Conservation (phyloP, 2,329 filamentous ascomycete species). For the Alternaria triticimaculans region DNA sequence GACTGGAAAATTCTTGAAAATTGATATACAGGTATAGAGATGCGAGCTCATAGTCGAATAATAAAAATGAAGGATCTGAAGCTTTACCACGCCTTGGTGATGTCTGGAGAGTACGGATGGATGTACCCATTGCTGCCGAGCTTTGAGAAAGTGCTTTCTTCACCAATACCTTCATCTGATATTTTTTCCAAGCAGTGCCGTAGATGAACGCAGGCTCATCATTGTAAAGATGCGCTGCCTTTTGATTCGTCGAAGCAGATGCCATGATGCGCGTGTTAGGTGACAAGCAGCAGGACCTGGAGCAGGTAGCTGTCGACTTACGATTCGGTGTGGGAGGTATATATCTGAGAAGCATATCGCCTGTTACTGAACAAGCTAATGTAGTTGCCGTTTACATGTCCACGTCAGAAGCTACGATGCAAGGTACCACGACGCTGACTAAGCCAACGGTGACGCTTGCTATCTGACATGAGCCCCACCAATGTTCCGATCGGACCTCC, state of each 20-base stretch:
- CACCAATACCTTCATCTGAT: constrained; percentile 40
- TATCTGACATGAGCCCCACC: constrained; percentile 14
- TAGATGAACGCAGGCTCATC: constrained; percentile 63
- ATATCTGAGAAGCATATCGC: not conserved
- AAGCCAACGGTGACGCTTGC: constrained; percentile 11
- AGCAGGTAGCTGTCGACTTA: not conserved
- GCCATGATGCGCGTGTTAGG: constrained; percentile 23
- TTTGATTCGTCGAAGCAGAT: constrained; percentile 13
- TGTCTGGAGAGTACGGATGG: no score
- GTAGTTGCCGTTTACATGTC: not conserved
- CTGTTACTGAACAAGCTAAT: not conserved
- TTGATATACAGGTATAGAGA: no score
- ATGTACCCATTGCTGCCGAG: no score
- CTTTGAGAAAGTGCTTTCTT: no score
- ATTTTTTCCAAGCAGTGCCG: constrained; percentile 87
- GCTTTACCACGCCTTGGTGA: no score
- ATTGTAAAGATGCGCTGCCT: constrained; percentile 23
- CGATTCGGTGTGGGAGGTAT: no score
- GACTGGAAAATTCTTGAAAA: no score
- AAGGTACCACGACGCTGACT: constrained; percentile 9
- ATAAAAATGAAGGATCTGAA: no score
- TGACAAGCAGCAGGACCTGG: not conserved
- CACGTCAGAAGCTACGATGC: not conserved
- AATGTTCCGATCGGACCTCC: constrained; percentile 19
- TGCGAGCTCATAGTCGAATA: no score